Evolutionary conservation across 192 early-diverging fungal species (phyloP).

Genomic region (Kickxella alabastrina): DNA sequence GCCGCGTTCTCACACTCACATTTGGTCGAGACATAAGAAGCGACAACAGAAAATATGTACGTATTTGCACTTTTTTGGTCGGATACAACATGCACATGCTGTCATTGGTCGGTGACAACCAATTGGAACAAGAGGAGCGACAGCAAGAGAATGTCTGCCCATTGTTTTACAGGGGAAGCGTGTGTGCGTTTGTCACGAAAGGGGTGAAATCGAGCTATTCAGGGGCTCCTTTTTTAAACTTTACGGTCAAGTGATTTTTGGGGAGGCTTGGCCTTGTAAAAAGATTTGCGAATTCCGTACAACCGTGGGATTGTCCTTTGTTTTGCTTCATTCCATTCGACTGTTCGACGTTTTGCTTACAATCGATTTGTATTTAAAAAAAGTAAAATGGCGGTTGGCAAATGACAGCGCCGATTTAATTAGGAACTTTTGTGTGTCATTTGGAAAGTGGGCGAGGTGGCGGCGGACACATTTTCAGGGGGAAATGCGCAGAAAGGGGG

Average conservation of each 20-base stretch:
- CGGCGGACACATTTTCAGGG: background rate
- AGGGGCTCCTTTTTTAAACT: conserved; percentile 12
- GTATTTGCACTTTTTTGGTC: no score
- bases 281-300: background rate
- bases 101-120: conserved; percentile 2
- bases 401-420: background rate
- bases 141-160: conserved; percentile 1
- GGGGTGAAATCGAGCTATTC: conserved; percentile 10
- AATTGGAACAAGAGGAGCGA: background rate
- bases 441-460: no score
- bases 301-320: no score
- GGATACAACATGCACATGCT: no score
- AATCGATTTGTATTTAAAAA: background rate
- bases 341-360: background rate
- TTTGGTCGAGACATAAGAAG: no score
- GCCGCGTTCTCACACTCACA: no score
- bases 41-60: no score
- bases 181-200: conserved; percentile 41
- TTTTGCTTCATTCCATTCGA: background rate
- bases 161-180: no score
- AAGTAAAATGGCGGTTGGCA: background rate
- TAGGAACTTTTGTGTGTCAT: no score
- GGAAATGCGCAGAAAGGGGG: no score
- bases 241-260: background rate
- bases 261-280: no score